phyloP scores from a whole-genome alignment of 176 grass and related monocot species.

The Poa pratensis region DNA sequence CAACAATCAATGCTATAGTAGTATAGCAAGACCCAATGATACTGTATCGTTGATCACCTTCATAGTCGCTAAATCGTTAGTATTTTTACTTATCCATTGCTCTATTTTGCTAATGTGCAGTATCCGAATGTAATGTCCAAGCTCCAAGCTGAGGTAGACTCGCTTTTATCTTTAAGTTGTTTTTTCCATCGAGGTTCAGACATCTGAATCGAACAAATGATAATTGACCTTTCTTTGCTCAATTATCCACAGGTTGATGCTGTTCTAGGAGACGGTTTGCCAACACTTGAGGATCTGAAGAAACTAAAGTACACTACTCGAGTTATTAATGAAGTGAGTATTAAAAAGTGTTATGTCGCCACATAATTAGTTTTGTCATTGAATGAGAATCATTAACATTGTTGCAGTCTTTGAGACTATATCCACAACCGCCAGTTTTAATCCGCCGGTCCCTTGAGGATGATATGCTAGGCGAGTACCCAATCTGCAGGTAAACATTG shows the following conservation, averaged over 20 bases:
- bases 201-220: conserved; percentile 10
- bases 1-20: conserved; percentile 2
- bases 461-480: conserved; percentile 85
- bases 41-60: background rate
- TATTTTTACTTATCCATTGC: background rate
- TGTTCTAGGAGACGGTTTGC: conserved; percentile 76
- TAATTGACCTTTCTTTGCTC: conserved; percentile 12
- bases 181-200: background rate
- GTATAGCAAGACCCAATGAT: conserved; percentile 16
- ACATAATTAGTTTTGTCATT: background rate
- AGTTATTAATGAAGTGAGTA: conserved; percentile 94
- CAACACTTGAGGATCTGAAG: conserved; percentile 84
- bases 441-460: conserved; percentile 91
- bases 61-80: background rate
- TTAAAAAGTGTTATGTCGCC: background rate
- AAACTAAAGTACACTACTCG: conserved; percentile 92
- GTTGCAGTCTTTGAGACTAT: conserved; percentile 93
- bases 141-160: conserved; percentile 89
- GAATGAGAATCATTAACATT: background rate
- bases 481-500: conserved; percentile 70
- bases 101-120: conserved; percentile 52
- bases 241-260: conserved; percentile 71
- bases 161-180: conserved; percentile 31
- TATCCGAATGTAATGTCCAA: conserved; percentile 81
- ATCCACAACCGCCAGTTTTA: conserved; percentile 92